Evolutionary conservation across 1,284 basidiomycete genomes (phyloP), one percentile per base, ranked within the genome.

Genomic region (Leccinum pachyderme): DNA sequence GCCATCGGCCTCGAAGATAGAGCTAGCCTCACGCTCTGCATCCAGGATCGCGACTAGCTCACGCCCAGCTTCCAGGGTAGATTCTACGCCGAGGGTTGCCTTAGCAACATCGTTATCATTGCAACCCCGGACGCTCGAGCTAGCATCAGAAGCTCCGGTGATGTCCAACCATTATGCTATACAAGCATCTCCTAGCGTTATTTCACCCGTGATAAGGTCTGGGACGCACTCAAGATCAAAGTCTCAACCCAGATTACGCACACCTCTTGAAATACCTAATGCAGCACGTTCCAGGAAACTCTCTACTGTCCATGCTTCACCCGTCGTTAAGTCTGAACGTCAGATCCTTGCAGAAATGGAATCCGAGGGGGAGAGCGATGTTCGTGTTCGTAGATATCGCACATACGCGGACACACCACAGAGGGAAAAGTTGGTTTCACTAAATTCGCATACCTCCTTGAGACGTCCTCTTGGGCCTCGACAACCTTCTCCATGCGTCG

Each of bases 221-320:
- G 54, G 59, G 27, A 56, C 56, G 6, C 61, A 72, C 15, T 62
- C 63, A 29, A 59, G 64, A 37, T 70, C 71, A 5, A 56, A 27
- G 48, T 69, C 71, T 6, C 69, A 72, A 32, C 69, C 71, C 5
- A 72, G 58, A 53, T 24, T 69, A 39, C 56, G 53, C 4, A 29
- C 51, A 22, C 54, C 58, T 7, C 43, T 54, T 12, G 55, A 37
- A 29, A 44, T 54, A 7, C 47, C 54, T 9, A 48, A 55, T 25
- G 32, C 25, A 0, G 45, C 44, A 32, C 62, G 46, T 35, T 46
- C 51, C 1, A 68, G 59, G 45, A 70, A 72, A 32, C 35, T 72
- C 33, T 69, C 67, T 0, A 71, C 63, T 1, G 71, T 69, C 22
- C 71, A 70, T 33, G 67, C 58, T 33, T 69, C 71, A 18, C 71